phyloP scores from a whole-genome alignment of 208 protist genomes.

The Trypanosomatidae sp. region DNA sequence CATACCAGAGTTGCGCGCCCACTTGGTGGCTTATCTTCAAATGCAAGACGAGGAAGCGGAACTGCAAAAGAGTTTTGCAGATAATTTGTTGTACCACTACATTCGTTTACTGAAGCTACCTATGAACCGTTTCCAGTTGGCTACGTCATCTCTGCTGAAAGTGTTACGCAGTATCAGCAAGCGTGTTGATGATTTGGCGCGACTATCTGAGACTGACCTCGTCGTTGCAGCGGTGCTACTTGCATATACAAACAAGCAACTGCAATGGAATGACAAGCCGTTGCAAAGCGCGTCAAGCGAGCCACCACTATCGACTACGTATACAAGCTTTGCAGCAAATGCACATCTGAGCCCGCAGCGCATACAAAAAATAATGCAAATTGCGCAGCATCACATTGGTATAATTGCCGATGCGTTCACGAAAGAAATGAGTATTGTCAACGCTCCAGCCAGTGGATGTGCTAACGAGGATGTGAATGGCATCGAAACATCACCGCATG shows the following conservation, averaged over 20 bases:
- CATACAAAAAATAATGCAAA: constrained; percentile 44
- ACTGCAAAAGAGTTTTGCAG: constrained; percentile 15
- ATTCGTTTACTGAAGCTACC: constrained; percentile 42
- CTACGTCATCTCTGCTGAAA: too few species aligned
- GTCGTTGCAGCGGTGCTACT: constrained; percentile 42
- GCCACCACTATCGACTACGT: constrained; percentile 15
- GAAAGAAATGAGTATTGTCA: too few species aligned
- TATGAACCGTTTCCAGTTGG: constrained; percentile 26
- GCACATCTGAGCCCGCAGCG: constrained; percentile 36
- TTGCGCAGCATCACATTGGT: constrained; percentile 7
- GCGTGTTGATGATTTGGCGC: too few species aligned
- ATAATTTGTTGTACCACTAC: constrained; percentile 43
- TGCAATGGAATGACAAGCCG: constrained; percentile 29
- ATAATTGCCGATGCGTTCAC: too few species aligned
- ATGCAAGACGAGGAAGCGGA: constrained; percentile 15
- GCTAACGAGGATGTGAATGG: too few species aligned
- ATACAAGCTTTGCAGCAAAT: constrained; percentile 43
- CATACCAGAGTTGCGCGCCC: constrained; percentile 30
- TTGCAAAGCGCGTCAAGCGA: constrained; percentile 6
- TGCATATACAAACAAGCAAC: constrained; percentile 16
- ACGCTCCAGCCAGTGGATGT: too few species aligned
- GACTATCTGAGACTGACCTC: constrained; percentile 32
- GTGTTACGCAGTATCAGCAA: too few species aligned
- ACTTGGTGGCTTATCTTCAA: constrained; percentile 23
- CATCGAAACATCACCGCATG: too few species aligned